Evolutionary conservation across 2,329 filamentous ascomycete species (phyloP).

Genomic region (Aspergillus candidus): DNA sequence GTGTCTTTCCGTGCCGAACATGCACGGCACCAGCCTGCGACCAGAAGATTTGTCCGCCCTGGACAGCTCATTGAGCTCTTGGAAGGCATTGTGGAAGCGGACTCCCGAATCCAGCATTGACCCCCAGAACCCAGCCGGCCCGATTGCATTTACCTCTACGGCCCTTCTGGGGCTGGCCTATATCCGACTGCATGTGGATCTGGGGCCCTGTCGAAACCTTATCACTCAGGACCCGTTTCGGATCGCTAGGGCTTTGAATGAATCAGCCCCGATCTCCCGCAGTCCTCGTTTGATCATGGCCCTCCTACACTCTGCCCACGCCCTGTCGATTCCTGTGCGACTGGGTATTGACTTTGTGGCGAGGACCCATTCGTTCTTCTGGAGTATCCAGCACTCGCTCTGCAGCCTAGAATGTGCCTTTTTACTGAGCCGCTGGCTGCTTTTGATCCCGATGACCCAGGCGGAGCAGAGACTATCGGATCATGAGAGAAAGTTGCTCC

Average conservation of each 20-base stretch:
- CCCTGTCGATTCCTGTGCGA: constrained; percentile 49
- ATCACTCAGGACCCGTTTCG: constrained; percentile 43
- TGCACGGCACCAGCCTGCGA: constrained; percentile 39
- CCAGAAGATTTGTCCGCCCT: constrained; percentile 41
- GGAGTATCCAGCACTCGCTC: constrained; percentile 51
- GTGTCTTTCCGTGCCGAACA: constrained; percentile 40
- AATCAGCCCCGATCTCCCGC: constrained; percentile 39
- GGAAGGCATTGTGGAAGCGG: constrained; percentile 50
- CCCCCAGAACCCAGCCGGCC: constrained; percentile 48
- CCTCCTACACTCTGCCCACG: constrained; percentile 49
- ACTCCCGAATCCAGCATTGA: constrained; percentile 50
- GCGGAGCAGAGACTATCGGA: constrained; percentile 40
- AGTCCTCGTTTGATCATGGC: constrained; percentile 45
- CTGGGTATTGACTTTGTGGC: constrained; percentile 51
- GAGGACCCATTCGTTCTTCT: constrained; percentile 49
- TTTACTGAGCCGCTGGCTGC: constrained; percentile 42
- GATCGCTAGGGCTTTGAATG: constrained; percentile 42
- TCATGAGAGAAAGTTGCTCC: constrained; percentile 42
- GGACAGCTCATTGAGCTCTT: constrained; percentile 44
- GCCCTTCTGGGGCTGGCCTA: constrained; percentile 44
- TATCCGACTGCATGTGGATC: constrained; percentile 43
- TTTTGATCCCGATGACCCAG: constrained; percentile 40
- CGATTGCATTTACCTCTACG: constrained; percentile 49
- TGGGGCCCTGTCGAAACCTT: constrained; percentile 43
- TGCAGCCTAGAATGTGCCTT: constrained; percentile 51